Evolutionary conservation across 768 basidiomycete genomes (phyloP).

Genomic region (Tephrocybe sp.): DNA sequence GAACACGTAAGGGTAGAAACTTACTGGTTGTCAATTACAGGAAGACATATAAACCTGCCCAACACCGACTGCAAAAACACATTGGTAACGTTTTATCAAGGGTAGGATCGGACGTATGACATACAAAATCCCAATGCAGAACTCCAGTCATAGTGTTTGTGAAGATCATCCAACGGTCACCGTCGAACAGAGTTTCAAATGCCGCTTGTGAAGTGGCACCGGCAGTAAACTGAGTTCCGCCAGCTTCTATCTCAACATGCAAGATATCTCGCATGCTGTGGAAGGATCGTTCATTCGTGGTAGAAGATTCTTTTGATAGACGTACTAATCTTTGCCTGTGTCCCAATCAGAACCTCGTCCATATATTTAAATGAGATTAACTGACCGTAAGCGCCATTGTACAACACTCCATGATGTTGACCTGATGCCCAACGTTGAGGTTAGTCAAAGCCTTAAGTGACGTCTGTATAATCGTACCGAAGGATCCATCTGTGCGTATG

Average conservation of each 20-base stretch:
- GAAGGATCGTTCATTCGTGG: neutral
- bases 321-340: constrained; percentile 39
- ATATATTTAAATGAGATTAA: neutral
- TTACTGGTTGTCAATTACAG: constrained; percentile 32
- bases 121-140: constrained; percentile 72
- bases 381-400: constrained; percentile 70
- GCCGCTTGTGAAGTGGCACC: constrained; percentile 40
- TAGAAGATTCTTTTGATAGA: neutral
- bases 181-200: constrained; percentile 57
- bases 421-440: constrained; percentile 24
- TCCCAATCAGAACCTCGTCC: neutral
- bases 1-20: neutral
- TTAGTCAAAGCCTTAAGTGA: neutral
- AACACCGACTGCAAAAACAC: constrained; percentile 11
- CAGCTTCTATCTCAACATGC: constrained; percentile 62
- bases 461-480: constrained; percentile 28
- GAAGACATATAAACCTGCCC: constrained; percentile 17
- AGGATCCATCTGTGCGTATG: constrained; percentile 53
- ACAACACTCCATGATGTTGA: constrained; percentile 65
- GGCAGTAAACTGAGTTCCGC: constrained; percentile 58
- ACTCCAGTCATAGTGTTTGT: constrained; percentile 53
- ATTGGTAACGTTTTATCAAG: constrained; percentile 20
- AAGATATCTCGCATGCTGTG: constrained; percentile 40
- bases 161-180: constrained; percentile 72
- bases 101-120: neutral